phyloP scores from a whole-genome alignment of 352 stramenopile species.

The Phytophthora megakarya region DNA sequence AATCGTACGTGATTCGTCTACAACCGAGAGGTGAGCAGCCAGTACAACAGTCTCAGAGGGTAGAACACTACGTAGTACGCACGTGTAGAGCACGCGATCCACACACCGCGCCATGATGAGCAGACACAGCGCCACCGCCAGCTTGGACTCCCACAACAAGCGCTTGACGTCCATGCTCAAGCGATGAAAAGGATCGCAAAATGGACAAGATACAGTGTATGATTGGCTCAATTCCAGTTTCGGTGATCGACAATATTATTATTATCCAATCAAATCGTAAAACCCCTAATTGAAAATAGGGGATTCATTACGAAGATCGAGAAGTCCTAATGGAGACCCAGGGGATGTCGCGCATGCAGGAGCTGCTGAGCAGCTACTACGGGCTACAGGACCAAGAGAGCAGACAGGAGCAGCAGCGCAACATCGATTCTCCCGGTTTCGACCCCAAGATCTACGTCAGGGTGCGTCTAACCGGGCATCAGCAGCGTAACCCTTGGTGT shows the following conservation, averaged over 20 bases:
- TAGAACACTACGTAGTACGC: slow-evolving; percentile 27
- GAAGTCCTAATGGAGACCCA: slow-evolving; percentile 59
- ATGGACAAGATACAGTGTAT: background rate
- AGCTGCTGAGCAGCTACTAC: slow-evolving; percentile 90
- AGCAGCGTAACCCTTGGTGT: slow-evolving; percentile 4
- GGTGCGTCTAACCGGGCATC: slow-evolving; percentile 26
- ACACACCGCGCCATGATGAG: slow-evolving; percentile 82
- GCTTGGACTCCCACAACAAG: slow-evolving; percentile 84
- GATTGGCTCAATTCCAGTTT: background rate
- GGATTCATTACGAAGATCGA: background rate
- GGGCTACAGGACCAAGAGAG: slow-evolving; percentile 80
- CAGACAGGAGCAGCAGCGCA: slow-evolving; percentile 60
- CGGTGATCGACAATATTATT: background rate
- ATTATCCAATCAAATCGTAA: background rate
- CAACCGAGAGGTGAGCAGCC: slow-evolving; percentile 2
- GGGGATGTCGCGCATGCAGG: slow-evolving; percentile 86
- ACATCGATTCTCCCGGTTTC: slow-evolving; percentile 82
- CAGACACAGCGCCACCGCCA: slow-evolving; percentile 75
- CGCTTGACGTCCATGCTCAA: slow-evolving; percentile 68
- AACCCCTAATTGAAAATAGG: background rate
- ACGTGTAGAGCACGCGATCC: slow-evolving; percentile 88
- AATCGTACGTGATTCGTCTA: slow-evolving; percentile 88
- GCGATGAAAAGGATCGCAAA: slow-evolving; percentile 10
- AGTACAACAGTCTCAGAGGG: background rate
- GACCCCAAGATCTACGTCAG: slow-evolving; percentile 76